phyloP scores from a whole-genome alignment of 352 stramenopile species.

The Plasmopara viticola region DNA sequence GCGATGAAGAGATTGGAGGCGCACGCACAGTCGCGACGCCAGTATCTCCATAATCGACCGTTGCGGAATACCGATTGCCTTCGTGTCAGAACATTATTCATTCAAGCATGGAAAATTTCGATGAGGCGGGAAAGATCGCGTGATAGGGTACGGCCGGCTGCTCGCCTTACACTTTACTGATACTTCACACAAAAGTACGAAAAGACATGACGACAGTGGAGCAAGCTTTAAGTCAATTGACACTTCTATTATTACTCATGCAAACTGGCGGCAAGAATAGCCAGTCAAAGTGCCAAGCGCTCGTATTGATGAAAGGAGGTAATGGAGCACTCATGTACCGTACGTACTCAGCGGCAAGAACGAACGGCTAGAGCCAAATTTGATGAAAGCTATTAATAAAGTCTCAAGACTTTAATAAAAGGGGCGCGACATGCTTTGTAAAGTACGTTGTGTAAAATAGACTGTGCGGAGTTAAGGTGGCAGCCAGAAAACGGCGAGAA shows the following conservation, averaged over 20 bases:
- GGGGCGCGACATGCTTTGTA: too few species aligned
- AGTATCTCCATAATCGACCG: background rate
- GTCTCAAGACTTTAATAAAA: too few species aligned
- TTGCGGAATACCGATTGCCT: background rate
- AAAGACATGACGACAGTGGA: slow-evolving; percentile 1
- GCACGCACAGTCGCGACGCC: background rate
- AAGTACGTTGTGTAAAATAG: too few species aligned
- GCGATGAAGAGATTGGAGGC: slow-evolving; percentile 4
- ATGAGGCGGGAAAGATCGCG: slow-evolving; percentile 21
- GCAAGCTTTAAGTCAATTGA: background rate
- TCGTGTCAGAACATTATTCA: background rate
- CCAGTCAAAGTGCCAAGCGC: too few species aligned
- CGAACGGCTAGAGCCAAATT: too few species aligned
- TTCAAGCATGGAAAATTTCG: slow-evolving; percentile 19
- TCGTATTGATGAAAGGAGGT: too few species aligned
- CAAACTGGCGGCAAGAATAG: background rate
- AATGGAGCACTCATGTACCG: too few species aligned
- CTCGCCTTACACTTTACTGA: slow-evolving; percentile 7
- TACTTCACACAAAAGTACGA: slow-evolving; percentile 12
- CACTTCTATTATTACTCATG: background rate
- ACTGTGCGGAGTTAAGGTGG: too few species aligned
- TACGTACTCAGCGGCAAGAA: too few species aligned
- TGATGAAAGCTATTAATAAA: too few species aligned
- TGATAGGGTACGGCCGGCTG: slow-evolving; percentile 8
- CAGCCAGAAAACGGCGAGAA: too few species aligned